Conservation (phyloP, 768 basidiomycete species). For the Polyporus arcularius region DNA sequence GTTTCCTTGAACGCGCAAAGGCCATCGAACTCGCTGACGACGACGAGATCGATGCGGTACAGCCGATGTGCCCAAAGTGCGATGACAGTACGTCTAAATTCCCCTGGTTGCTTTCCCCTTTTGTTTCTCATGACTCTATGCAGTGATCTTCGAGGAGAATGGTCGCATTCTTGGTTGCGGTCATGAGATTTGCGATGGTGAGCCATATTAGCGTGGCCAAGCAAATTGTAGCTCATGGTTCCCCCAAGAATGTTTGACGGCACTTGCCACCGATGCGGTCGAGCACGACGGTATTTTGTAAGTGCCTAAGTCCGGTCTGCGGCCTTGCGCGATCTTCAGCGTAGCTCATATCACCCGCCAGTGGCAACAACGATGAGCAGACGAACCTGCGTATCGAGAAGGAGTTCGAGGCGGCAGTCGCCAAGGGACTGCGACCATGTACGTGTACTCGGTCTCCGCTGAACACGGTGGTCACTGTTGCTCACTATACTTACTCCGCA, state of each 20-base stretch:
- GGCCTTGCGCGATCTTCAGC: background rate
- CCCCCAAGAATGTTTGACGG: conserved; percentile 53
- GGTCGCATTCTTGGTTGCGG: conserved; percentile 66
- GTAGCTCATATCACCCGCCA: conserved; percentile 22
- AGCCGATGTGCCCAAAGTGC: conserved; percentile 63
- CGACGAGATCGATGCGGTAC: conserved; percentile 47
- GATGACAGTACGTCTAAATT: conserved; percentile 47
- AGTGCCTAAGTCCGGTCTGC: conserved; percentile 21
- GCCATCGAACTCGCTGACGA: conserved; percentile 49
- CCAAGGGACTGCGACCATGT: conserved; percentile 64
- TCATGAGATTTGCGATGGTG: conserved; percentile 67
- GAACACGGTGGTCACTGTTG: background rate
- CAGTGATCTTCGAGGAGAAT: conserved; percentile 50
- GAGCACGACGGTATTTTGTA: conserved; percentile 64
- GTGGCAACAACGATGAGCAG: conserved; percentile 56
- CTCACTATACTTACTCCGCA: background rate
- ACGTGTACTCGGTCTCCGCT: conserved; percentile 20
- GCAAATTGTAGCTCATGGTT: background rate
- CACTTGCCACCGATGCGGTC: conserved; percentile 52
- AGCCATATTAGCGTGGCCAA: conserved; percentile 15
- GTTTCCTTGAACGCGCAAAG: conserved; percentile 51
- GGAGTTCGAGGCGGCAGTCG: conserved; percentile 54
- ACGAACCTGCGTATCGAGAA: conserved; percentile 58
- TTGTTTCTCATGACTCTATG: background rate
- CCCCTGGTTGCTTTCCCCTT: background rate